Conservation (phyloP, 331 rosid genomes). For the Malus hybrid region DNA sequence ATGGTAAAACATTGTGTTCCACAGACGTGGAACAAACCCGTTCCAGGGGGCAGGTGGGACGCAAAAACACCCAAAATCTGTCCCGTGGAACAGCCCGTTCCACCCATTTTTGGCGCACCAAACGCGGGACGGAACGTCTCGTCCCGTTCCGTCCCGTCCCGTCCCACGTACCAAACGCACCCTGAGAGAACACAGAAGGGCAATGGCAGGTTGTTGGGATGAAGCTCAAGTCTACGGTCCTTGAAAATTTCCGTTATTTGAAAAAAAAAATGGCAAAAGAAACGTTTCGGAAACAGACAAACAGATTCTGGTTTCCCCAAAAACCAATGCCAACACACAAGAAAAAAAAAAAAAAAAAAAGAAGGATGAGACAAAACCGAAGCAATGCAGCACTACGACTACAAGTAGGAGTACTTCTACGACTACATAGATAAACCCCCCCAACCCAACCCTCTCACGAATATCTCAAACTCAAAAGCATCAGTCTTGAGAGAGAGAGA, state of each 20-base stretch:
- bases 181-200: neutral
- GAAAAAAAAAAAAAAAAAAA: neutral
- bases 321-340: slow-evolving; percentile 26
- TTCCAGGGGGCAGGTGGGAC: too few relatives aligned
- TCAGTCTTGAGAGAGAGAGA: neutral
- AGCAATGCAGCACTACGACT: neutral
- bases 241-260: slow-evolving; percentile 24
- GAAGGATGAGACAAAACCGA: slow-evolving; percentile 3
- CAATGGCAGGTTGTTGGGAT: slow-evolving; percentile 10
- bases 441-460: neutral
- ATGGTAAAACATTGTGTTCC: too few relatives aligned
- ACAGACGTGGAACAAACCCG: too few relatives aligned
- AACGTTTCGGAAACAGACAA: slow-evolving; percentile 32
- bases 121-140: too few relatives aligned
- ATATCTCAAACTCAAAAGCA: neutral
- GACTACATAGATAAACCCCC: neutral
- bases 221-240: neutral
- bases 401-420: neutral
- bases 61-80: too few relatives aligned
- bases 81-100: too few relatives aligned
- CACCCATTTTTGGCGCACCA: too few relatives aligned
- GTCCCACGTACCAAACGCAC: too few relatives aligned
- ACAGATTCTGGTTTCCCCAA: slow-evolving; percentile 36
- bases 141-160: too few relatives aligned
- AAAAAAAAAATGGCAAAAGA: slow-evolving; percentile 13